These are phyloP conservation scores for Trametes meyenii DNA, from an alignment of 768 basidiomycete genomes.

Conservation along the genomic window DNA sequence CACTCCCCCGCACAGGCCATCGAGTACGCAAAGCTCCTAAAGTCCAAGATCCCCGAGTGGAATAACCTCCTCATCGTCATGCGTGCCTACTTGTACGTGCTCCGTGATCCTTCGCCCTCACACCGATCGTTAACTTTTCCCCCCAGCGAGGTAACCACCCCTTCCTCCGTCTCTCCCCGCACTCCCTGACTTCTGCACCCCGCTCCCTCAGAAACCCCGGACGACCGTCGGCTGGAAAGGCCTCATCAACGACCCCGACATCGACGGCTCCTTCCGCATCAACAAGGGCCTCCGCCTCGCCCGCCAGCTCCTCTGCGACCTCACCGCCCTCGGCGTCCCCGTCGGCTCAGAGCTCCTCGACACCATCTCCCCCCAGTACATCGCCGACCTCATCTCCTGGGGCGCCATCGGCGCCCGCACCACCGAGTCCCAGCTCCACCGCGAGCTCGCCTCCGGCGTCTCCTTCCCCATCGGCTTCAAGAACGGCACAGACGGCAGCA, in stretches of 20 bases:
- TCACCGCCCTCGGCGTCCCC: slow-evolving; percentile 87
- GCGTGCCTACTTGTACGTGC: slow-evolving; percentile 94
- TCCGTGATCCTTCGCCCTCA: slow-evolving; percentile 12
- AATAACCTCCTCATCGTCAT: slow-evolving; percentile 88
- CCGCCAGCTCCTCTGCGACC: slow-evolving; percentile 86
- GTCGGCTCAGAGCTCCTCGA: slow-evolving; percentile 95
- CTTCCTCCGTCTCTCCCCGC: not conserved
- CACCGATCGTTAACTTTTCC: slow-evolving; percentile 31
- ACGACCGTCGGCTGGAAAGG: slow-evolving; percentile 99
- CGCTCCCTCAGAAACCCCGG: slow-evolving; percentile 74
- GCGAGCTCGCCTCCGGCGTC: slow-evolving; percentile 93
- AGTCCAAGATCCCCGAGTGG: slow-evolving; percentile 64
- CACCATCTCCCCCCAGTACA: slow-evolving; percentile 80
- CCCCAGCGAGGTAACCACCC: slow-evolving; percentile 41
- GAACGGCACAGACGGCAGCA: slow-evolving; percentile 96
- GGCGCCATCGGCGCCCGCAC: slow-evolving; percentile 97
- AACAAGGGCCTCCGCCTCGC: slow-evolving; percentile 94
- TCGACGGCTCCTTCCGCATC: slow-evolving; percentile 93
- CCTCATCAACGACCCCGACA: slow-evolving; percentile 91
- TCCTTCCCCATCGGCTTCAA: slow-evolving; percentile 99
- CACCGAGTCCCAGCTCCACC: slow-evolving; percentile 95
- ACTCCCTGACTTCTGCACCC: not conserved
- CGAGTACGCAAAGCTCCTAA: slow-evolving; percentile 77
- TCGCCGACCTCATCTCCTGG: slow-evolving; percentile 85
- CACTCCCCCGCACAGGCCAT: slow-evolving; percentile 87